Evolutionary conservation across 2,329 filamentous ascomycete genomes (phyloP).

Genomic region (Clonostachys chloroleuca): DNA sequence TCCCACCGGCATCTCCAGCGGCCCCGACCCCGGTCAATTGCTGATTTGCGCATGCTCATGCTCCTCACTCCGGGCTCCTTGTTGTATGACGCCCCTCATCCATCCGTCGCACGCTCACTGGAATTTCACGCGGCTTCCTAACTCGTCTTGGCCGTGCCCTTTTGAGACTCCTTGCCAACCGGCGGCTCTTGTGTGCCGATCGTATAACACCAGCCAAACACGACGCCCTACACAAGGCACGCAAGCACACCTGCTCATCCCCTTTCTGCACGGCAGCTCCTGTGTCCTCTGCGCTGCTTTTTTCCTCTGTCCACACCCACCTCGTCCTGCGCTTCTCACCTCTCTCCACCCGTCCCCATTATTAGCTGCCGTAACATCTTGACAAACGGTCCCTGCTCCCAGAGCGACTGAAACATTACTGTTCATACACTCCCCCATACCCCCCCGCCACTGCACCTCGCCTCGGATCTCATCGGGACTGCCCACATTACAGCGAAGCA

Average conservation of each 20-base stretch:
- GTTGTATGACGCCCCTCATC: too few relatives aligned
- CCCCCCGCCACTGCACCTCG: background rate
- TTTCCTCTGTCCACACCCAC: too few relatives aligned
- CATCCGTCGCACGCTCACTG: too few relatives aligned
- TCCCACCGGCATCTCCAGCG: background rate
- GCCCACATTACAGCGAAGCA: background rate
- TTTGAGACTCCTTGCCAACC: slow-evolving; percentile 1
- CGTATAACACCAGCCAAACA: background rate
- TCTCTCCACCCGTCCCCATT: background rate
- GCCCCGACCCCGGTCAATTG: background rate
- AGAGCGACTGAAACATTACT: too few relatives aligned
- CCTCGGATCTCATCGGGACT: slow-evolving; percentile 1
- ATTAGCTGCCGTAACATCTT: background rate
- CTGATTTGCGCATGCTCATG: slow-evolving; percentile 2
- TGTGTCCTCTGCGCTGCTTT: background rate
- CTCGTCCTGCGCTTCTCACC: background rate
- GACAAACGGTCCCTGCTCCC: too few relatives aligned
- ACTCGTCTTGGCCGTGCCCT: background rate
- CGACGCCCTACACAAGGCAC: background rate
- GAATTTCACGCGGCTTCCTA: background rate
- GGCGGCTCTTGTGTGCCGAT: slow-evolving; percentile 4
- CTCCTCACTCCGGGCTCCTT: background rate
- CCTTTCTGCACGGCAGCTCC: slow-evolving; percentile 1
- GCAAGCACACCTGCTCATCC: slow-evolving; percentile 1
- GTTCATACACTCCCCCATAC: too few relatives aligned